Base-by-base conservation (phyloP, 2,329 filamentous ascomycete genomes). In the Penicillium psychrosexuale region DNA sequence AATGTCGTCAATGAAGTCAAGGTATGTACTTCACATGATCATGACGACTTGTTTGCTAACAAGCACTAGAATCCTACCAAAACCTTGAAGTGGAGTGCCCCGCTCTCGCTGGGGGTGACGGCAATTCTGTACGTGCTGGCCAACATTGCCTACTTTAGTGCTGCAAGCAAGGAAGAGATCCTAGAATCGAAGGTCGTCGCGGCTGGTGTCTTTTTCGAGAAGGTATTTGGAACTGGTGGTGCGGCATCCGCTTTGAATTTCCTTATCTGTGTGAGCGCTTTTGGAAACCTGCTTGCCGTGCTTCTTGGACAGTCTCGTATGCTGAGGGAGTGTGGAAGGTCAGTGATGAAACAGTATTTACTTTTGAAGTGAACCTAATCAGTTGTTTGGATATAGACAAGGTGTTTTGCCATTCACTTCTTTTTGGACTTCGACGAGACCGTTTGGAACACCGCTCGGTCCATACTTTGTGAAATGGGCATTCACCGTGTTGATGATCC, bases 391-490 rank as follows among this genome's bases (percentile, higher is more conserved):
- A 22, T 8, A 12, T n/a, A 31, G 81, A 55, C 83, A 86, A 72
- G 84, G 84, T 7, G 82, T 86, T 0, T 73, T 87, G 1, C 84
- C 84, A 0, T 86, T 69, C n/a, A 78, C 84, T 1, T 68, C 69
- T 1, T 82, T 87, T 57, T 88, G 84, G 84, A 83, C 82, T 0
- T 84, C 81, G 0, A 87, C 84, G 0, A 78, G 76, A 52, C 85
- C 84, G 0, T 86, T 87, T 53, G 84, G 84, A 2, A 88, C 85
- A 0, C 84, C 84, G 0, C 62, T 85, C 0, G 84, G 82, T 0
- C 83, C 84, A 0, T 85, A 85, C 56, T 49, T 78, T 2, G 59
- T 86, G 3, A 83, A 84, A 64, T 87, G 82, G 81, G 62, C 61
- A 0, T 66, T 84, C 54, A 86, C 84, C 0, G 65, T 83, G 2